Conservation (phyloP, 2,329 filamentous ascomycete species). For the Fusarium globosum region DNA sequence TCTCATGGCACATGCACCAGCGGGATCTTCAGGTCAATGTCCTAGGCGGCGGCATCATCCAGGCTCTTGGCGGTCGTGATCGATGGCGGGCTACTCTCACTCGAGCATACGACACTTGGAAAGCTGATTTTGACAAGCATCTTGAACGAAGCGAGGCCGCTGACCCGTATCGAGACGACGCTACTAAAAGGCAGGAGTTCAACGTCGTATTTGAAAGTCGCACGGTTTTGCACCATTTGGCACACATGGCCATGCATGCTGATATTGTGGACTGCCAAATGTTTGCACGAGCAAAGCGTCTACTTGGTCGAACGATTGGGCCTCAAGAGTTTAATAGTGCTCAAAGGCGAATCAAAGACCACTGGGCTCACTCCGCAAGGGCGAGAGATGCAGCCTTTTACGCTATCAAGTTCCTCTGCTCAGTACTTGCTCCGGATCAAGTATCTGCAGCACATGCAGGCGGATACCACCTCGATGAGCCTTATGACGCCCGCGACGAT, state of each 20-base stretch:
- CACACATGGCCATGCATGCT: slow-evolving; percentile 98
- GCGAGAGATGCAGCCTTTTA: slow-evolving; percentile 94
- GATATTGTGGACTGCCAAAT: slow-evolving; percentile 98
- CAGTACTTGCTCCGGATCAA: slow-evolving; percentile 75
- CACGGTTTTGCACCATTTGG: slow-evolving; percentile 90
- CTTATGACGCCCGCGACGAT: slow-evolving; percentile 88
- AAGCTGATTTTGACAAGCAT: slow-evolving; percentile 87
- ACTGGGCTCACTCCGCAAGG: slow-evolving; percentile 88
- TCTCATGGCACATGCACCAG: slow-evolving; percentile 98
- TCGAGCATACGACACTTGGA: slow-evolving; percentile 93
- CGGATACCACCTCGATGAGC: slow-evolving; percentile 56
- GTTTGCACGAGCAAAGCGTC: slow-evolving; percentile 85
- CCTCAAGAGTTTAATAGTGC: slow-evolving; percentile 83
- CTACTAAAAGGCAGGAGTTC: slow-evolving; percentile 70
- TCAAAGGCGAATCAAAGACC: slow-evolving; percentile 84
- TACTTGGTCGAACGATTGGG: slow-evolving; percentile 88
- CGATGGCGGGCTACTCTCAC: slow-evolving; percentile 91
- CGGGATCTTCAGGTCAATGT: slow-evolving; percentile 92
- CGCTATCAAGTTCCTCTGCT: slow-evolving; percentile 86
- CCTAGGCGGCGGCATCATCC: slow-evolving; percentile 76
- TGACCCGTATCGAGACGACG: slow-evolving; percentile 66
- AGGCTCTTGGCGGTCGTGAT: slow-evolving; percentile 85
- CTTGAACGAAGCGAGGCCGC: slow-evolving; percentile 69
- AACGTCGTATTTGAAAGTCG: slow-evolving; percentile 83
- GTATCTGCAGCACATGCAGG: slow-evolving; percentile 51